Evolutionary conservation across 1,284 basidiomycete genomes (phyloP).

Genomic region (Phenoliferia sp.): DNA sequence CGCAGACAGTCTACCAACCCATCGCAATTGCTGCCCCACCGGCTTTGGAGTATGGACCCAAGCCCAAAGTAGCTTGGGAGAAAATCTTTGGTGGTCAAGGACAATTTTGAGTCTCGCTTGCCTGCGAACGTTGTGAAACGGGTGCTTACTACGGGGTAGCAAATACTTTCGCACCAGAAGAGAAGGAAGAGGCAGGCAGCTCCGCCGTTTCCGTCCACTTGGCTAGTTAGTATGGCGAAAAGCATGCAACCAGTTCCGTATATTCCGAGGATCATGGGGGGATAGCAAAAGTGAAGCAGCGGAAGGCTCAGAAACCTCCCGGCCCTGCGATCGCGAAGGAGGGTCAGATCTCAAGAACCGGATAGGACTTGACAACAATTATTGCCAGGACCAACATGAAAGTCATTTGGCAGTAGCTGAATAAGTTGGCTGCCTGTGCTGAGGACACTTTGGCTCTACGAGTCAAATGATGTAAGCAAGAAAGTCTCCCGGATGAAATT

Average conservation of each 20-base stretch:
- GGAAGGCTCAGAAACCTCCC: neutral
- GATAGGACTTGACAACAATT: no score
- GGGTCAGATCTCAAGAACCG: slow-evolving; percentile 49
- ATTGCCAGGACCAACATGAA: no score
- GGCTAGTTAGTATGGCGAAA: slow-evolving; percentile 54
- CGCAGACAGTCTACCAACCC: slow-evolving; percentile 61
- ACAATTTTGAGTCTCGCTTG: slow-evolving; percentile 65
- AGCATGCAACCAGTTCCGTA: slow-evolving; percentile 44
- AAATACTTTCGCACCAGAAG: slow-evolving; percentile 41
- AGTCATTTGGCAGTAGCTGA: slow-evolving; percentile 57
- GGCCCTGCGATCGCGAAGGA: neutral
- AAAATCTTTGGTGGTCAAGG: slow-evolving; percentile 53
- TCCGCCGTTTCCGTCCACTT: slow-evolving; percentile 54
- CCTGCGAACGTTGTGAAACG: no score
- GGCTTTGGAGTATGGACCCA: slow-evolving; percentile 63
- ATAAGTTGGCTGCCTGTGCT: slow-evolving; percentile 59
- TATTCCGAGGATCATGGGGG: neutral
- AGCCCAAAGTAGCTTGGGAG: slow-evolving; percentile 62
- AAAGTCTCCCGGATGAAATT: slow-evolving; percentile 53
- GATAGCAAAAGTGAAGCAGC: neutral
- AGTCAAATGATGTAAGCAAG: neutral
- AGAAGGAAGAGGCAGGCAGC: slow-evolving; percentile 60
- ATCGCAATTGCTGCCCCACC: slow-evolving; percentile 48
- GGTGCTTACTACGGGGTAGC: neutral
- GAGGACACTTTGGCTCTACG: slow-evolving; percentile 47